These are phyloP conservation scores for Termitomyces sp. DNA, from an alignment of 768 basidiomycete species.

Conservation along the genomic window DNA sequence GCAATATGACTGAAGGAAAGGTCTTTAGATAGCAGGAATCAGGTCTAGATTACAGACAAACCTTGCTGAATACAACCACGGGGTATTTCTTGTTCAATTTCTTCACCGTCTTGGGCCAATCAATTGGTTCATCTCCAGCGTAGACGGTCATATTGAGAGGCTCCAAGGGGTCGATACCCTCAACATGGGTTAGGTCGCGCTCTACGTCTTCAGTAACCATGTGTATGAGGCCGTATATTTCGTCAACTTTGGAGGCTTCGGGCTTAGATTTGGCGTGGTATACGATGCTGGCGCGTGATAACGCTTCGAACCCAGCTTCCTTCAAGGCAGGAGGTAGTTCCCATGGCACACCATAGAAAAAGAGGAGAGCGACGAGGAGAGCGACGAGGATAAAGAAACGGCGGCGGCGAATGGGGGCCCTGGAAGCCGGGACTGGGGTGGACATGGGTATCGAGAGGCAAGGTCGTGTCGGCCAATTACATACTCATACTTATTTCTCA, in stretches of 20 bases:
- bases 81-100: conserved; percentile 52
- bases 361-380: conserved; percentile 33
- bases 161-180: conserved; percentile 44
- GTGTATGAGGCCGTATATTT: conserved; percentile 72
- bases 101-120: conserved; percentile 44
- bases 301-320: conserved; percentile 29
- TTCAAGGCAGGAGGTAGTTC: conserved; percentile 35
- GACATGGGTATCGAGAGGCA: conserved; percentile 18
- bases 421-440: conserved; percentile 14
- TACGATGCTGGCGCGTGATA: conserved; percentile 40
- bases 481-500: too few relatives aligned
- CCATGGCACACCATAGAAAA: conserved; percentile 46
- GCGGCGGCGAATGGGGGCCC: conserved; percentile 38
- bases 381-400: conserved; percentile 42
- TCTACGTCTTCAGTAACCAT: conserved; percentile 52
- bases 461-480: conserved; percentile 1
- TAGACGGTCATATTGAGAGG: conserved; percentile 55
- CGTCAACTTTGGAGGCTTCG: conserved; percentile 38
- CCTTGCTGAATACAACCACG: conserved; percentile 82
- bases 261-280: conserved; percentile 33
- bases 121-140: conserved; percentile 41
- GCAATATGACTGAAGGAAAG: conserved; percentile 59
- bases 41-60: conserved; percentile 19
- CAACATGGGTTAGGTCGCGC: conserved; percentile 36
- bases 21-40: neutral